These are phyloP conservation scores for Pleurotus tuoliensis DNA, from an alignment of 768 basidiomycete genomes.

Conservation along the genomic window DNA sequence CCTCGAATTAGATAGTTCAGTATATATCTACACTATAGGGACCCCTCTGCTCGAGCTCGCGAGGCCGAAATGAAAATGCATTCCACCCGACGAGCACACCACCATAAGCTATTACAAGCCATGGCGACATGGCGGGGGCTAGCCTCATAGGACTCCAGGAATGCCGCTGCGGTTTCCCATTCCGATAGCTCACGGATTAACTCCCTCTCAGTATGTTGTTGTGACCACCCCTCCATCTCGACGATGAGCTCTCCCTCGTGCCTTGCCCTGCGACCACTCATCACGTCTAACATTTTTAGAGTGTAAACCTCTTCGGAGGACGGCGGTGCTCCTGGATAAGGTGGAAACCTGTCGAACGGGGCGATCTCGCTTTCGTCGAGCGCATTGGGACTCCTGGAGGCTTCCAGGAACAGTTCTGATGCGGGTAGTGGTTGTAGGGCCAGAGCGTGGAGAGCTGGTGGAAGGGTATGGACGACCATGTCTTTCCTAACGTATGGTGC, in stretches of 20 bases:
- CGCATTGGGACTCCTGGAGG: neutral
- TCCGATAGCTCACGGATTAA: neutral
- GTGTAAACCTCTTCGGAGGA: neutral
- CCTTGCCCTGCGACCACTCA: constrained; percentile 1
- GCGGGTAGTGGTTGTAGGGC: neutral
- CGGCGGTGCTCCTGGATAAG: neutral
- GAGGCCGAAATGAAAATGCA: neutral
- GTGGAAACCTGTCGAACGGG: neutral
- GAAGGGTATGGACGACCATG: neutral
- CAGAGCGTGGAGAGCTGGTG: neutral
- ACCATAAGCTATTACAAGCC: neutral
- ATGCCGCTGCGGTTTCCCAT: neutral
- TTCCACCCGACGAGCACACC: neutral
- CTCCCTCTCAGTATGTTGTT: neutral
- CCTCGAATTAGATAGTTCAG: too few species aligned
- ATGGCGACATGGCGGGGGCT: neutral
- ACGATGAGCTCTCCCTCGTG: neutral
- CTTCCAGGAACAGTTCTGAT: constrained; percentile 1
- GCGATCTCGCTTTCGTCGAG: constrained; percentile 4
- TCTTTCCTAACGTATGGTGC: neutral
- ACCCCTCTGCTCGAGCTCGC: neutral
- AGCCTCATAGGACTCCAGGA: neutral
- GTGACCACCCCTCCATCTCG: neutral
- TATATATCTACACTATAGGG: too few species aligned
- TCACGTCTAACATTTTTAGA: neutral